Evolutionary conservation across 192 early-diverging fungal species (phyloP), one percentile per base, ranked within the genome.

Genomic region (Thamnidium elegans): DNA sequence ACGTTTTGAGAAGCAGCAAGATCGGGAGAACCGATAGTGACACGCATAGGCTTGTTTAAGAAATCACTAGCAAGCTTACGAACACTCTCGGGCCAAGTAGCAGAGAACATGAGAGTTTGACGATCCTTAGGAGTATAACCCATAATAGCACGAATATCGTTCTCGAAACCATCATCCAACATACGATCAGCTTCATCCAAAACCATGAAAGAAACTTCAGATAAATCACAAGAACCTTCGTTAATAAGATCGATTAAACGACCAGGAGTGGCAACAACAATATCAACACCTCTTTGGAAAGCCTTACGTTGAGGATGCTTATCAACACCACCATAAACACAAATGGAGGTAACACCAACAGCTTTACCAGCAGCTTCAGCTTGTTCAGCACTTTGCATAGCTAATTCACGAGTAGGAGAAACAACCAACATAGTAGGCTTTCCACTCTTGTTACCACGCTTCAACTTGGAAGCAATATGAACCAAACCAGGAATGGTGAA

Each of bases 161-260:
- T 86, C 67, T 97, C 92, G 78, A 97, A 97, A 39, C 93, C 95
- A 63, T 87, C 85, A 65, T 99, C 95, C 63, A 99, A 78, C 97
- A 97, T 99, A 62, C 95, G 89, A 81, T 99, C 97, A 44, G 94
- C 95, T 79, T 98, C 96, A 69, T 99, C 96, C 50, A 98, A 79
- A 7, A 99, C 95, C 69, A 98, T 75, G 69, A 89, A 99, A 1
- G 85, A 83, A 11, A 97, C 90, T 46, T 87, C 71, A 26, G 86
- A 84, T 31, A 98, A 77, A 68, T 94, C 89, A 52, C 89, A 84
- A 26, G 77, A 79, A 71, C 87, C 81, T 76, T 91, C 87, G 78
- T 93, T 90, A 23, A 95, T 72, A 53, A 99, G 72, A 82, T 99
- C 97, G 42, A 98, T 81, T 68, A 99, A 78, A 36, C 97, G 86